These are phyloP conservation scores for Alternaria angustiovoidea DNA, from an alignment of 2,329 filamentous ascomycete species.

Conservation along the genomic window DNA sequence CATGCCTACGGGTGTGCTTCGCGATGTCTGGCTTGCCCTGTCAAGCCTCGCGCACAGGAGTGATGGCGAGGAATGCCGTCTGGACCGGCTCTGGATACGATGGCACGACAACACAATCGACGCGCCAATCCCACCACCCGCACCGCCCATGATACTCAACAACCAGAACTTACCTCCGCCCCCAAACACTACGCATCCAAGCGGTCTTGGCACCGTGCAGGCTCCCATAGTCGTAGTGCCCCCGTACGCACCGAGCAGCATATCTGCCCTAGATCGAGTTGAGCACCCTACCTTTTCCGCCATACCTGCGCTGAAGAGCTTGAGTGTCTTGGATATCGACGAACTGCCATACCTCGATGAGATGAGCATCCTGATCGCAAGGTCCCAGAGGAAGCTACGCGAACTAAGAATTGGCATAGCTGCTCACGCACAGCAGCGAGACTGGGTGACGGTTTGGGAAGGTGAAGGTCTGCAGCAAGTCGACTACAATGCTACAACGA, in stretches of 20 bases:
- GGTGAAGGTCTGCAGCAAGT: slow-evolving; percentile 69
- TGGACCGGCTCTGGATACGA: slow-evolving; percentile 79
- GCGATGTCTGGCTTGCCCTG: slow-evolving; percentile 82
- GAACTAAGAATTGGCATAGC: slow-evolving; percentile 80
- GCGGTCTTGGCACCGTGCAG: slow-evolving; percentile 43
- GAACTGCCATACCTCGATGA: slow-evolving; percentile 84
- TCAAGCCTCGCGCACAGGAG: slow-evolving; percentile 71
- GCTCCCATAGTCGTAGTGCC: slow-evolving; percentile 43
- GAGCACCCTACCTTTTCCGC: slow-evolving; percentile 84
- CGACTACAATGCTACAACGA: slow-evolving; percentile 66
- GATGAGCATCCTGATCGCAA: slow-evolving; percentile 78
- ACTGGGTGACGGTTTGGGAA: slow-evolving; percentile 71
- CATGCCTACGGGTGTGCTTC: slow-evolving; percentile 84
- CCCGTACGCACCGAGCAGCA: slow-evolving; percentile 35
- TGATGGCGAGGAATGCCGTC: slow-evolving; percentile 68
- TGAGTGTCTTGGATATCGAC: slow-evolving; percentile 82
- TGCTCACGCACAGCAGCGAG: slow-evolving; percentile 57
- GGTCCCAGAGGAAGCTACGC: slow-evolving; percentile 70
- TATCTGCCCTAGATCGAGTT: slow-evolving; percentile 60
- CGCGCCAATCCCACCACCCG: slow-evolving; percentile 45
- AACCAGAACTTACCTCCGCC: slow-evolving; percentile 50
- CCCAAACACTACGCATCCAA: slow-evolving; percentile 48
- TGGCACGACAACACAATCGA: slow-evolving; percentile 78
- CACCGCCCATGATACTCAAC: slow-evolving; percentile 49
- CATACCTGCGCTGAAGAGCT: slow-evolving; percentile 74